Percentiles rank a stretch among this genome's conserved stretches.
Evolutionary conservation across 176 grass and related monocot species (phyloP).

Genomic region (Oryza rufipogon): DNA sequence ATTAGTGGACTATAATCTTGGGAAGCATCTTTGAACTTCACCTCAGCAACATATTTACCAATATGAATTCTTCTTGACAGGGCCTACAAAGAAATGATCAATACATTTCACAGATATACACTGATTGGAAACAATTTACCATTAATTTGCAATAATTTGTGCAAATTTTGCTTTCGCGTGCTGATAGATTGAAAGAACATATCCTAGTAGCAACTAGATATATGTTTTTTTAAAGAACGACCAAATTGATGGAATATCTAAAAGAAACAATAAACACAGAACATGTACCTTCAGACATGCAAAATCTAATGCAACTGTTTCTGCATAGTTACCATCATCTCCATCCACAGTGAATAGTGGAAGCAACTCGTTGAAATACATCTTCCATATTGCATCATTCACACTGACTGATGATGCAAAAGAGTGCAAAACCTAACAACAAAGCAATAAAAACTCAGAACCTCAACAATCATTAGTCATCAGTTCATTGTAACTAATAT

Average conservation of each 20-base stretch:
- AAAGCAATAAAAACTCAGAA: neutral
- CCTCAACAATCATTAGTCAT: neutral
- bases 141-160: neutral
- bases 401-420: constrained; percentile 56
- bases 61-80: constrained; percentile 90
- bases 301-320: constrained; percentile 73
- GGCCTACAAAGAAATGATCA: constrained; percentile 51
- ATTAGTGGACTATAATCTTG: constrained; percentile 82
- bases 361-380: constrained; percentile 82
- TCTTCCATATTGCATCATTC: constrained; percentile 83
- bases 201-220: constrained; percentile 5
- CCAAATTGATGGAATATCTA: neutral
- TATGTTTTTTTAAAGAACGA: neutral
- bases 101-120: neutral
- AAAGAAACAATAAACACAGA: neutral
- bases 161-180: neutral
- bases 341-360: constrained; percentile 74
- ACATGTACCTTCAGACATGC: constrained; percentile 75
- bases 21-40: constrained; percentile 79
- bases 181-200: neutral
- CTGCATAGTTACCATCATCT: constrained; percentile 77
- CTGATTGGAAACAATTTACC: neutral
- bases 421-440: constrained; percentile 67
- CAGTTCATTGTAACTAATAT: neutral
- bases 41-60: constrained; percentile 94